Base-by-base conservation (phyloP, 2,329 filamentous ascomycete species). In the Penicillium capsulatum region DNA sequence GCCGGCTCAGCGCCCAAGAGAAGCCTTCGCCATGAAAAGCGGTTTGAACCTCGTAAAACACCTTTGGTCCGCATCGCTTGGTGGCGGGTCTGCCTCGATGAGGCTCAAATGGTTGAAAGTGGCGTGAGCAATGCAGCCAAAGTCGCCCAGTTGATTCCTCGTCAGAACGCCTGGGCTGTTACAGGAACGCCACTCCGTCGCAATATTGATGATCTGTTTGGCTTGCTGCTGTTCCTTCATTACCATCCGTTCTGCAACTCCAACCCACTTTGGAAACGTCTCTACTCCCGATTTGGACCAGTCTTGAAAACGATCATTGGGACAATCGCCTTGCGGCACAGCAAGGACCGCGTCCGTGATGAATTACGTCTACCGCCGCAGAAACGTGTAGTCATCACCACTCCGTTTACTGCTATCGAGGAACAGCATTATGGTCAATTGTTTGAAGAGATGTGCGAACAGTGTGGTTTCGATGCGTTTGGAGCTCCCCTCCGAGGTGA, bases 171-270 rank as follows among this genome's bases (percentile, higher is more conserved):
- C 2, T 97, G 92, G 92, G 89, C 84, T 10, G 81, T 98, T 28
- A 91, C 88, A 0, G 92, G 88, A 29, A 98, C 92, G 1, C 92
- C 92, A 0, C 75, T 97, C 26, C 84, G 86, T 50, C 86, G 88
- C 50, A 77, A 88, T 46, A 76, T 91, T 20, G 71, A 76, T 54
- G 91, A 96, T 61, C 71, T 96, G 6, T 81, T 82, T 50, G 91
- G 91, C 0, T 71, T 97, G 3, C 64, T 97, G 1, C 71, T 85
- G 0, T 97, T 98, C 52, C 73, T 97, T 7, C 76, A 77, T 13
- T 89, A 84, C 55, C 76, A 88, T 43, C 88, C 89, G 2, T 91
- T 86, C 57, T 83, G 79, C 38, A 78, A 76, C 4, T 77, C 75
- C 8, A 68, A 73, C 6, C 67, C 74, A 8, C 63, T 84, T 1